Base-by-base conservation (phyloP, 371 early-diverging fungal species). In the Actinomortierella ambigua region DNA sequence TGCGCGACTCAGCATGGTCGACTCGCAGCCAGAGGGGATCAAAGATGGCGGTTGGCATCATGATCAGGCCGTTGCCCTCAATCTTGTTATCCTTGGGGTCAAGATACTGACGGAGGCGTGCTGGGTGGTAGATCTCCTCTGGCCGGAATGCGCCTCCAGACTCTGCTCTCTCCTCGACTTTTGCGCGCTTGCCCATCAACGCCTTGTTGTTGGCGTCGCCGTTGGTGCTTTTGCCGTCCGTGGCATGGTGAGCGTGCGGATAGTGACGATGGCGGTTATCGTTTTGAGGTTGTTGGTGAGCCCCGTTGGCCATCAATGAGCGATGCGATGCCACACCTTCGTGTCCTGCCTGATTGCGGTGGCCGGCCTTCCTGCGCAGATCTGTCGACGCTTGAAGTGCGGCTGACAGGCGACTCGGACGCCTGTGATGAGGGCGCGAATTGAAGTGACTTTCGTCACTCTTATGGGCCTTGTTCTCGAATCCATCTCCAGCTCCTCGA, bases 1-100 rank as follows among this genome's bases (percentile, higher is more conserved):
- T 28, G 47, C 56, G 56, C 18, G 55, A 23, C 55, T 73, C 73
- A 11, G 57, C 63, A 23, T 14, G 4, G 43, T 77, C 73, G 13
- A 50, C 41, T 11, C 69, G 61, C 22, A 77, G 59, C 75, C 77
- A 75, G 28, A 68, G 62, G 0, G 75, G 77, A 44, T 77, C 77
- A 55, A 77, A 77, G 46, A 73, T 43, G 0, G 75, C 50, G 0
- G 65, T 53, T 1, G 77, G 66, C 61, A 77, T 58, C 77, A 68
- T 68, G 24, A 49, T 40, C 23, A 77, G 46, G 17, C 73, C 67
- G 15, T 73, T 73, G 44, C 59, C 59, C 17, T 51, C 55, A 43
- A 67, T 39, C 18, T 55, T 51, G 2, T 39, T 39, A 28, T 56
- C 55, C 6, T 61, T 26, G 1, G 73, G 67, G 11, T 59, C 52